A percentile compares a stretch with the other conserved stretches of the same genome.
phyloP scores from a whole-genome alignment of 805 yeast genomes.

The Metschnikowia vanudenii region DNA sequence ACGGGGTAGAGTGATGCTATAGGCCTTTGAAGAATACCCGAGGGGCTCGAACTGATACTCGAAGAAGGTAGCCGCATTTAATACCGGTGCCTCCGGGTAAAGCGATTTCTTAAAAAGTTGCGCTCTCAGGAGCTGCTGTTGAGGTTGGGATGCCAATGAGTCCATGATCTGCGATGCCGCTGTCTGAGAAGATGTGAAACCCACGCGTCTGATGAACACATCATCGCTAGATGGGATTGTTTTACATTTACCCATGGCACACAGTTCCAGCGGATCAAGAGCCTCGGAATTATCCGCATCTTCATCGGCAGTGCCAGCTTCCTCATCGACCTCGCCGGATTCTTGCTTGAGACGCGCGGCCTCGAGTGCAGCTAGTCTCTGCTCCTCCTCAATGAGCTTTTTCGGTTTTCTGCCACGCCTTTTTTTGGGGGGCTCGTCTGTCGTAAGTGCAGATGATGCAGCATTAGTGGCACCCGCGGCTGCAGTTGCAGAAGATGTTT shows the following conservation, averaged over 20 bases:
- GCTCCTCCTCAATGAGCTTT: conserved; percentile 24
- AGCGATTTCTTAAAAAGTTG: conserved; percentile 25
- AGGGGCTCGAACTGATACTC: conserved; percentile 40
- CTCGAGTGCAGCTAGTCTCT: conserved; percentile 15
- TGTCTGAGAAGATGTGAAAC: conserved; percentile 14
- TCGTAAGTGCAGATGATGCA: conserved; percentile 6
- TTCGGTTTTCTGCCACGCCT: conserved; percentile 25
- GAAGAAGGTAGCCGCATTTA: conserved; percentile 29
- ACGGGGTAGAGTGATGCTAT: conserved; percentile 47
- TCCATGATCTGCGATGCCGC: conserved; percentile 12
- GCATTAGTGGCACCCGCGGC: conserved; percentile 1
- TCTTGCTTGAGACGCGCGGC: conserved; percentile 14
- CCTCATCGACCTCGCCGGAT: conserved; percentile 11
- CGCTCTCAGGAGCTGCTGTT: conserved; percentile 22
- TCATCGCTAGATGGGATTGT: conserved; percentile 17
- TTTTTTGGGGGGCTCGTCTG: conserved; percentile 21
- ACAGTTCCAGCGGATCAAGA: conserved; percentile 13
- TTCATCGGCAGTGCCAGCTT: conserved; percentile 5
- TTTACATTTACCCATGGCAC: conserved; percentile 18
- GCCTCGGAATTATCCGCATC: conserved; percentile 8
- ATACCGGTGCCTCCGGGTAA: conserved; percentile 33
- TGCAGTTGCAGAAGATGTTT: not conserved
- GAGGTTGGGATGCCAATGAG: conserved; percentile 13
- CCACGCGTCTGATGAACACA: conserved; percentile 19
- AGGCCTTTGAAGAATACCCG: conserved; percentile 35